Conservation (phyloP, 192 early-diverging fungal genomes). For the Geranomyces variabilis region DNA sequence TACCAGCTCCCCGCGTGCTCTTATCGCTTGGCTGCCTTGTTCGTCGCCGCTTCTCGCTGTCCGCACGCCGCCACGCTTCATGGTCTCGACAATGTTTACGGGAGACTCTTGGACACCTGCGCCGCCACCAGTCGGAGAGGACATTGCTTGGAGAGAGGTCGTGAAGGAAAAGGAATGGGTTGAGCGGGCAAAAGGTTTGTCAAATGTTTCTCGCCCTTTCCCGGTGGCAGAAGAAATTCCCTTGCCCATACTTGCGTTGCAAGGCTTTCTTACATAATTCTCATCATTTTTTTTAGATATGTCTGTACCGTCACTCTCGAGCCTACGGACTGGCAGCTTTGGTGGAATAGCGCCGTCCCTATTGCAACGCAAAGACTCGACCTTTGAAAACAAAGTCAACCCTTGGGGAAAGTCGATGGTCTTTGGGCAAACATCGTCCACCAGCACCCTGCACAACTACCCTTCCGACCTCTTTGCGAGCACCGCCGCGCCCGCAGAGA, state of each 20-base stretch:
- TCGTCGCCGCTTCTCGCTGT: too few species aligned
- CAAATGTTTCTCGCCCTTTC: background rate
- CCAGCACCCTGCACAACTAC: background rate
- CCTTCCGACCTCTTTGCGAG: slow-evolving; percentile 7
- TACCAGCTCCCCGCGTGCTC: too few species aligned
- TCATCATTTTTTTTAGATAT: slow-evolving; percentile 15
- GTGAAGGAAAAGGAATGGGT: slow-evolving; percentile 36
- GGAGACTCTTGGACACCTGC: slow-evolving; percentile 25
- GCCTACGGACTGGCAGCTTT: slow-evolving; percentile 18
- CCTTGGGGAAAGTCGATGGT: slow-evolving; percentile 28
- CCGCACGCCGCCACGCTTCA: background rate
- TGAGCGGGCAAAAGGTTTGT: slow-evolving; percentile 33
- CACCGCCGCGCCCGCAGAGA: slow-evolving; percentile 11
- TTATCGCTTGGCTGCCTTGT: too few species aligned
- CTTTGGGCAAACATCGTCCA: slow-evolving; percentile 3
- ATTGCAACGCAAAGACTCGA: slow-evolving; percentile 31
- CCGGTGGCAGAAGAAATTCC: too few species aligned
- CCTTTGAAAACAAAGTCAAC: slow-evolving; percentile 10
- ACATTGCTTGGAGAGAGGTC: slow-evolving; percentile 33
- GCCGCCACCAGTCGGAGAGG: slow-evolving; percentile 30
- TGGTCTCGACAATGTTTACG: slow-evolving; percentile 6
- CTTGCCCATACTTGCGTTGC: too few species aligned
- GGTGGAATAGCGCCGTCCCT: slow-evolving; percentile 28
- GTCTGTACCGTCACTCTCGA: slow-evolving; percentile 10
- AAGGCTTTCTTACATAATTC: background rate